Evolutionary conservation across 768 basidiomycete genomes (phyloP).

Genomic region (Pleurotus ostreatus): DNA sequence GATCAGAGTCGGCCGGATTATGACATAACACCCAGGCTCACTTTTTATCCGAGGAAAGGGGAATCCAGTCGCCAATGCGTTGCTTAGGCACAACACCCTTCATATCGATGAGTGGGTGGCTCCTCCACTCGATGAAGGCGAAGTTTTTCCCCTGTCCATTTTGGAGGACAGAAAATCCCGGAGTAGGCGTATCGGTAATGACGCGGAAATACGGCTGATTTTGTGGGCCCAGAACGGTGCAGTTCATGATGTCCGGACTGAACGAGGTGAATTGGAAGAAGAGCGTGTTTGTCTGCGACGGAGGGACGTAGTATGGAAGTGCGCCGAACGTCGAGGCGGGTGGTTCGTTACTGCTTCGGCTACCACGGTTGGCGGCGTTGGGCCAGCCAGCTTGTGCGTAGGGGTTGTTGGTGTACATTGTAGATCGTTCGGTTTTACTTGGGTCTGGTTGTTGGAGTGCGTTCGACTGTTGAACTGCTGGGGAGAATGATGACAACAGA

Average conservation of each 20-base stretch:
- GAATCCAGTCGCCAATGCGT: constrained; percentile 35
- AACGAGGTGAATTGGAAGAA: constrained; percentile 44
- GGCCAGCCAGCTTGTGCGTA: constrained; percentile 18
- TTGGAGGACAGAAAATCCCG: constrained; percentile 32
- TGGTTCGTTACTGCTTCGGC: constrained; percentile 15
- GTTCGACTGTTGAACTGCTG: neutral
- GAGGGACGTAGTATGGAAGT: constrained; percentile 46
- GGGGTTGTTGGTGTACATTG: constrained; percentile 25
- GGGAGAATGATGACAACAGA: neutral
- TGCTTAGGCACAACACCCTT: constrained; percentile 27
- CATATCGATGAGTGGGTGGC: constrained; percentile 29
- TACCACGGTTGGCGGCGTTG: constrained; percentile 20
- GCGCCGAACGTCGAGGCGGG: constrained; percentile 60
- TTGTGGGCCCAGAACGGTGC: constrained; percentile 33
- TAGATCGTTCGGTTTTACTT: neutral
- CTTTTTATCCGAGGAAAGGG: constrained; percentile 33
- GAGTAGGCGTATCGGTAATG: constrained; percentile 28
- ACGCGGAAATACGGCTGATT: constrained; percentile 34
- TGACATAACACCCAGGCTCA: constrained; percentile 10
- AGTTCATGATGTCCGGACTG: constrained; percentile 31
- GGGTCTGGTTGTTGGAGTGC: neutral
- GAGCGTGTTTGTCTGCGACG: constrained; percentile 27
- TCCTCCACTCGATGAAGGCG: constrained; percentile 38
- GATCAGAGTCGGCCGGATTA: neutral
- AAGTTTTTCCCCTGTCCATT: constrained; percentile 30